phyloP scores from a whole-genome alignment of 2,329 filamentous ascomycete genomes.

The Aspergillus pseudonomiae region DNA sequence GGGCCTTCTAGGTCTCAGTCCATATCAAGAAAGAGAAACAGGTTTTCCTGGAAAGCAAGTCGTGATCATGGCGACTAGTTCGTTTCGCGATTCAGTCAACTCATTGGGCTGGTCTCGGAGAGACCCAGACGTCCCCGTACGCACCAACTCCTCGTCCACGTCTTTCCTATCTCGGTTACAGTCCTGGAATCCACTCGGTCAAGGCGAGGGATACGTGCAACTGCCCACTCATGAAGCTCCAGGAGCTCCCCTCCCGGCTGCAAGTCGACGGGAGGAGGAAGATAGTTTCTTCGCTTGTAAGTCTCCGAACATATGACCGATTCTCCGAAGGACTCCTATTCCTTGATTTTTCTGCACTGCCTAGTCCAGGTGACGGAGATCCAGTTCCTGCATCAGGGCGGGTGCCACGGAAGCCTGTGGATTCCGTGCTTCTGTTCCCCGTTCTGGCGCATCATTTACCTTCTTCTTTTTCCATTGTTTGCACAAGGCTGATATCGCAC shows the following conservation, averaged over 20 bases:
- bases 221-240: slow-evolving; percentile 82
- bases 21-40: background rate
- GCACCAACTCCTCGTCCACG: slow-evolving; percentile 62
- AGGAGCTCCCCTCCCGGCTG: slow-evolving; percentile 83
- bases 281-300: slow-evolving; percentile 95
- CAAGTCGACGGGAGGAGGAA: slow-evolving; percentile 85
- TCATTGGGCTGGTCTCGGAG: slow-evolving; percentile 92
- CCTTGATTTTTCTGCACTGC: slow-evolving; percentile 26
- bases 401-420: slow-evolving; percentile 27
- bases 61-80: slow-evolving; percentile 50
- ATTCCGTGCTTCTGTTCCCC: slow-evolving; percentile 6
- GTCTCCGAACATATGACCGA: slow-evolving; percentile 48
- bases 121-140: slow-evolving; percentile 74
- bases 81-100: slow-evolving; percentile 93
- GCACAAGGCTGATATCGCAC: slow-evolving; percentile 21
- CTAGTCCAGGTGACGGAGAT: slow-evolving; percentile 36
- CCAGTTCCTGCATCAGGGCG: slow-evolving; percentile 44
- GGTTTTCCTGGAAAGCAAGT: slow-evolving; percentile 11
- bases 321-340: slow-evolving; percentile 10
- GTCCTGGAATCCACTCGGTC: slow-evolving; percentile 82
- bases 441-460: background rate
- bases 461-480: slow-evolving; percentile 1
- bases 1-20: background rate
- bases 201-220: slow-evolving; percentile 80
- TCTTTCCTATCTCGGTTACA: slow-evolving; percentile 80